These are phyloP conservation scores for Ceratocystis eucalypticola DNA, from an alignment of 2,329 filamentous ascomycete genomes.

Conservation along the genomic window DNA sequence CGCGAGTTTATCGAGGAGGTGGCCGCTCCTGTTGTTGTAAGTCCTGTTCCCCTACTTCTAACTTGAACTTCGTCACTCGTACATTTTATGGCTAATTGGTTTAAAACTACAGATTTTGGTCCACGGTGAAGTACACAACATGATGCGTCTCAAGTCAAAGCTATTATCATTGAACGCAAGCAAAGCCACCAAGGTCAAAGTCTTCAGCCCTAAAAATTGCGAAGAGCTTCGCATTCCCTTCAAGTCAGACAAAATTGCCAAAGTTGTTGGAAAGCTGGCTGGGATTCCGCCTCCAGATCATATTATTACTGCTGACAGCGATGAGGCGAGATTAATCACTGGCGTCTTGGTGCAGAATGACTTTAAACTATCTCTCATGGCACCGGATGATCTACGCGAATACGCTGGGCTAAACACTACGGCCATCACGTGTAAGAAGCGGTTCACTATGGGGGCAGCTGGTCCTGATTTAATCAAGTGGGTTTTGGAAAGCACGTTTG, in stretches of 20 bases:
- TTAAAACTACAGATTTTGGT: constrained; percentile 48
- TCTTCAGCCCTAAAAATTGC: constrained; percentile 87
- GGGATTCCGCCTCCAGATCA: constrained; percentile 55
- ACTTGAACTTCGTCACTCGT: not conserved
- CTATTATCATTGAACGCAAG: constrained; percentile 80
- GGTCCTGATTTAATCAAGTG: constrained; percentile 85
- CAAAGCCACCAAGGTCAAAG: constrained; percentile 71
- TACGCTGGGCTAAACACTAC: constrained; percentile 96
- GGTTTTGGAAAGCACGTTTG: constrained; percentile 90
- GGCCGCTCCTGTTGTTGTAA: constrained; percentile 76
- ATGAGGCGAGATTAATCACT: constrained; percentile 46
- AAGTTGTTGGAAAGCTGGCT: constrained; percentile 88
- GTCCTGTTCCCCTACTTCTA: constrained; percentile 28
- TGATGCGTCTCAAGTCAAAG: constrained; percentile 93
- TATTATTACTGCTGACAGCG: constrained; percentile 24
- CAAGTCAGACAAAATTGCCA: constrained; percentile 86
- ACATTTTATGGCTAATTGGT: not conserved
- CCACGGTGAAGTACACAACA: constrained; percentile 93
- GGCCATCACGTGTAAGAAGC: constrained; percentile 83
- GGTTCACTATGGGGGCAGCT: constrained; percentile 73
- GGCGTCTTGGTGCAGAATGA: constrained; percentile 95
- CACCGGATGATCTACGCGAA: constrained; percentile 85
- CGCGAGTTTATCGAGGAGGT: constrained; percentile 95
- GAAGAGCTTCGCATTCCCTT: constrained; percentile 92
- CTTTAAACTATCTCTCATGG: constrained; percentile 95